Evolutionary conservation across 345 rosid genomes (phyloP).

Genomic region (Aquilaria sinensis): DNA sequence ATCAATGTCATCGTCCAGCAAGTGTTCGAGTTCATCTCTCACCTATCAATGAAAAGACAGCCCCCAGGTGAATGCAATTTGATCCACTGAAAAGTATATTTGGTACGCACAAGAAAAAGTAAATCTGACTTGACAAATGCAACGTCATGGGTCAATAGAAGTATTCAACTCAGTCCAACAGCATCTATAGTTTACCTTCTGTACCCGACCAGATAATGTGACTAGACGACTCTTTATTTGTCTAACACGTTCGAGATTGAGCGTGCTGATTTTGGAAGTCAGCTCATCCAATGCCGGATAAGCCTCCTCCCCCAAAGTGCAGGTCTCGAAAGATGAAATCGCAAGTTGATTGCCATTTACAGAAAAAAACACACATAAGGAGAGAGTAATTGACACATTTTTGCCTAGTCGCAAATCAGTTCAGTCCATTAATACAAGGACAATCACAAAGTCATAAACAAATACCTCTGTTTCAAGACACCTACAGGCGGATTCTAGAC

Average conservation of each 20-base stretch:
- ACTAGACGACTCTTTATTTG: constrained; percentile 75
- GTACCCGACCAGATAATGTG: constrained; percentile 63
- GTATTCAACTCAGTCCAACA: neutral
- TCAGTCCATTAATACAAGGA: no score
- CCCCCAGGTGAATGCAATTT: neutral
- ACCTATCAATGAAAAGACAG: constrained; percentile 24
- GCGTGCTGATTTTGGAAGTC: constrained; percentile 73
- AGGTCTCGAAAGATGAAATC: constrained; percentile 28
- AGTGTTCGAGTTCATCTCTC: constrained; percentile 56
- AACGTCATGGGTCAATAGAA: no score
- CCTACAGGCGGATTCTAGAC: constrained; percentile 68
- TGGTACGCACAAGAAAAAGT: no score
- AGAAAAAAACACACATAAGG: neutral
- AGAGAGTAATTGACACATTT: no score
- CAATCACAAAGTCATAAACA: neutral
- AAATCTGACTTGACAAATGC: no score
- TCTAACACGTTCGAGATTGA: constrained; percentile 67
- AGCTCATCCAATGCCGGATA: constrained; percentile 81
- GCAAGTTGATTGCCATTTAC: no score
- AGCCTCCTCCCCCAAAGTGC: constrained; percentile 66
- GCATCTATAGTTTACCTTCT: constrained; percentile 43
- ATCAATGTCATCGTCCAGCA: constrained; percentile 55
- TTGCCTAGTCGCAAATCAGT: neutral
- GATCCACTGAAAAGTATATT: neutral
- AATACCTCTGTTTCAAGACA: constrained; percentile 69